Evolutionary conservation across 306 rosid species (phyloP).

Genomic region (Crataegus laevigata): DNA sequence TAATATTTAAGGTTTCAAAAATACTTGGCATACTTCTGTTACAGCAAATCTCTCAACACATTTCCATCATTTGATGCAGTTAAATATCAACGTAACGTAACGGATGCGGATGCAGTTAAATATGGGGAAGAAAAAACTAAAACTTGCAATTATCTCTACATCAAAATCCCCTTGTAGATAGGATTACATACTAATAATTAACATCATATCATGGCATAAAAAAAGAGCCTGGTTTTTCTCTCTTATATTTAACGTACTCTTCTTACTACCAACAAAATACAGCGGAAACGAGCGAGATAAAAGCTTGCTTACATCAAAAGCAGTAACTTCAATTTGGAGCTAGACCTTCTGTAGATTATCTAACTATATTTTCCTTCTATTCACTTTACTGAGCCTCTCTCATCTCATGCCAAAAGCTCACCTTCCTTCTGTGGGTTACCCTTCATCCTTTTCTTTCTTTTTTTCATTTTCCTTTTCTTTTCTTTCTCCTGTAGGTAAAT

Average conservation of each 20-base stretch:
- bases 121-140: slow-evolving; percentile 6
- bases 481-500: slow-evolving; percentile 2
- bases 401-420: slow-evolving; percentile 14
- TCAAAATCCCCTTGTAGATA: slow-evolving; percentile 25
- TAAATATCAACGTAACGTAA: neutral
- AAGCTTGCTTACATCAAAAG: slow-evolving; percentile 23
- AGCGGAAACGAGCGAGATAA: slow-evolving; percentile 12
- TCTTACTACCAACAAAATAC: slow-evolving; percentile 20
- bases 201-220: slow-evolving; percentile 44
- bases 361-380: slow-evolving; percentile 25
- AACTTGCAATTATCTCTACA: slow-evolving; percentile 8
- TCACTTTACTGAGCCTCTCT: slow-evolving; percentile 19
- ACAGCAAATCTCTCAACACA: too few relatives aligned
- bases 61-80: too few relatives aligned
- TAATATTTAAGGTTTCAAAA: too few relatives aligned
- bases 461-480: neutral
- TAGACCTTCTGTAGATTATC: slow-evolving; percentile 32
- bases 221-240: slow-evolving; percentile 42
- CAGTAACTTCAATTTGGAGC: slow-evolving; percentile 22
- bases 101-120: neutral
- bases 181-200: slow-evolving; percentile 18
- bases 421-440: slow-evolving; percentile 9
- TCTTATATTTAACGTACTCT: slow-evolving; percentile 13
- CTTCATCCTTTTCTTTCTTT: slow-evolving; percentile 1
- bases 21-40: too few relatives aligned